Percentiles rank a stretch among this genome's conserved stretches.
Evolutionary conservation across 805 yeast species (phyloP).

Genomic region (Yarrowia porcina): DNA sequence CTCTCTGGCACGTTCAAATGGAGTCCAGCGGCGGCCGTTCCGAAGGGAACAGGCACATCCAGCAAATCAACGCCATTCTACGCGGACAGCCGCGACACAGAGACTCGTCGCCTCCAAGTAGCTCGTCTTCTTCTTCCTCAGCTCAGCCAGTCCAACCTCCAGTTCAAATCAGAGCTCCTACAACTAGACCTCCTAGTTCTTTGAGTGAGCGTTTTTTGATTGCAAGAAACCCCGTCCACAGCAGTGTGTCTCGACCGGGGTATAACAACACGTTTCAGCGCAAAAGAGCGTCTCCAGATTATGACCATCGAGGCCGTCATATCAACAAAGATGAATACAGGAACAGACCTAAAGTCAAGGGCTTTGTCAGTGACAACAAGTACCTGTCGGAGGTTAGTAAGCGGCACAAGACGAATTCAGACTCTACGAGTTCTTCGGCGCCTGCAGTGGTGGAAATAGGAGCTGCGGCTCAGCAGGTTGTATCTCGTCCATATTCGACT

Average conservation of each 20-base stretch:
- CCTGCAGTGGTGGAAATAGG: background rate
- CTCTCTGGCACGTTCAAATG: background rate
- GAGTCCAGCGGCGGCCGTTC: background rate
- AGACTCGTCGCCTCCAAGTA: background rate
- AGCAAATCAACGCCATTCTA: background rate
- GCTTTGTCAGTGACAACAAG: background rate
- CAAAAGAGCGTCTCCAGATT: background rate
- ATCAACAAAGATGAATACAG: background rate
- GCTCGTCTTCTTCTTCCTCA: too few relatives aligned
- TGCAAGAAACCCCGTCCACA: background rate
- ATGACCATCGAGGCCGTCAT: background rate
- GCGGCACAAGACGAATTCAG: background rate
- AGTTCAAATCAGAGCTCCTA: background rate
- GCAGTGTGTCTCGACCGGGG: background rate
- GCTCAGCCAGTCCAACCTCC: background rate
- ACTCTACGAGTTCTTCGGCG: too few relatives aligned
- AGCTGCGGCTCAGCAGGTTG: background rate
- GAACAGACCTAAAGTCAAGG: background rate
- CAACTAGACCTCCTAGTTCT: background rate
- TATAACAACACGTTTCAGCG: background rate
- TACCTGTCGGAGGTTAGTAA: background rate
- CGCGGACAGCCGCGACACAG: background rate
- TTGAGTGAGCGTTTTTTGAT: background rate
- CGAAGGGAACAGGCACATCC: background rate
- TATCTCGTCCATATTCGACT: background rate